Conservation (phyloP, 2,329 filamentous ascomycete species). For the Aspergillus fijiensis region DNA sequence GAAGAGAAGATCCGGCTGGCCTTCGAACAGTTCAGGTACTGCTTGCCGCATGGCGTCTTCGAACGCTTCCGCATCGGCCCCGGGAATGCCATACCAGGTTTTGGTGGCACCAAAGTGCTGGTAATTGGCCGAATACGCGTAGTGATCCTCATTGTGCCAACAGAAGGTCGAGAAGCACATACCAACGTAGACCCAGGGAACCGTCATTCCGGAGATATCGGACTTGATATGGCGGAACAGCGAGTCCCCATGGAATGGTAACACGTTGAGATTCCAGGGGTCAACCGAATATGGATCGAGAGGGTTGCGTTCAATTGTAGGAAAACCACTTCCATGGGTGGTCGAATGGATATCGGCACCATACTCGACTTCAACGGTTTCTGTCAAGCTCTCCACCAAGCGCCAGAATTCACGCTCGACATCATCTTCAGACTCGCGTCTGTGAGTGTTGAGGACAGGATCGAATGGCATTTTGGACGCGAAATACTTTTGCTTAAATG, state of each 20-base stretch:
- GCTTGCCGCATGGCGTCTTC: conserved; percentile 93
- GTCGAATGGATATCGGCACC: conserved; percentile 98
- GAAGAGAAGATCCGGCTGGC: conserved; percentile 92
- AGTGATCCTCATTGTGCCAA: conserved; percentile 99
- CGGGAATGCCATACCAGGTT: conserved; percentile 98
- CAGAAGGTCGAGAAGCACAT: conserved; percentile 99
- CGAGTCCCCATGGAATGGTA: conserved; percentile 87
- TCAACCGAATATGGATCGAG: conserved; percentile 83
- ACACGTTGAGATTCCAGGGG: conserved; percentile 92
- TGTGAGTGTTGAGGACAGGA: conserved; percentile 74
- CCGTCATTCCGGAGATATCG: conserved; percentile 98
- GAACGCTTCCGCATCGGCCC: conserved; percentile 89
- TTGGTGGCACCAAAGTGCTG: conserved; percentile 98
- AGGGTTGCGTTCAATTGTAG: conserved; percentile 87
- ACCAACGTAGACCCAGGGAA: conserved; percentile 97
- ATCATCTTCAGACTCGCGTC: conserved; percentile 87
- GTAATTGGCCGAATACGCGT: conserved; percentile 96
- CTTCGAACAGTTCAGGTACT: conserved; percentile 94
- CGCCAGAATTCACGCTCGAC: conserved; percentile 97
- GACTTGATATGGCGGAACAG: conserved; percentile 97
- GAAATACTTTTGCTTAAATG: conserved; percentile 94
- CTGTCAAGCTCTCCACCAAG: conserved; percentile 86
- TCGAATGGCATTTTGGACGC: conserved; percentile 87
- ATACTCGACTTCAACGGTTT: conserved; percentile 96
- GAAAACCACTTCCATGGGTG: conserved; percentile 95